phyloP scores from a whole-genome alignment of 371 early-diverging fungal species.

The Mortierella sp. region DNA sequence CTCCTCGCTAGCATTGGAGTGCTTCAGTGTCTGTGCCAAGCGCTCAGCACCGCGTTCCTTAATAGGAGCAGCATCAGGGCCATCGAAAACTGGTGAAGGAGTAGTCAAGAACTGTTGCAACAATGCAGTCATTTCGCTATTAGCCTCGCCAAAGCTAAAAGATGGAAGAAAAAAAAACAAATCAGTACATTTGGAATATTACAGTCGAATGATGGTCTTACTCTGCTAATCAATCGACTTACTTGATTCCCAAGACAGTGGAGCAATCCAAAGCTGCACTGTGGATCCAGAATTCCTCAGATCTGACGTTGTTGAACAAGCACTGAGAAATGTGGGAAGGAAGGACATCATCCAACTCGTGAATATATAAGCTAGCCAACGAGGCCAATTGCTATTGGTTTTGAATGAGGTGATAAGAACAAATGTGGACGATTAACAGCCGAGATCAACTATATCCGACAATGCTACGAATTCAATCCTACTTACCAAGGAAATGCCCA shows the following conservation, averaged over 20 bases:
- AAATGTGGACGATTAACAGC: not conserved
- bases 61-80: slow-evolving; percentile 51
- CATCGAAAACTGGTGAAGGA: slow-evolving; percentile 71
- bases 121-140: slow-evolving; percentile 63
- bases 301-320: slow-evolving; percentile 63
- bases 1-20: slow-evolving; percentile 48
- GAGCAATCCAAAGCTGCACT: slow-evolving; percentile 70
- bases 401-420: slow-evolving; percentile 21
- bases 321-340: slow-evolving; percentile 67
- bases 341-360: slow-evolving; percentile 74
- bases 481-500: slow-evolving; percentile 65
- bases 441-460: not conserved
- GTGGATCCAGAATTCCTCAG: slow-evolving; percentile 65
- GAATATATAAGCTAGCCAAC: slow-evolving; percentile 68
- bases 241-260: slow-evolving; percentile 72
- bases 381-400: slow-evolving; percentile 66
- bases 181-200: too few relatives aligned
- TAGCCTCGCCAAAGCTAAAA: slow-evolving; percentile 61
- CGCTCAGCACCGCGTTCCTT: slow-evolving; percentile 68
- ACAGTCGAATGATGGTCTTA: too few relatives aligned
- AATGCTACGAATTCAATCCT: not conserved
- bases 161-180: not conserved
- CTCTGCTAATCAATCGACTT: slow-evolving; percentile 18
- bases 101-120: slow-evolving; percentile 73
- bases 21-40: slow-evolving; percentile 69